A percentile compares a stretch with the other conserved stretches of the same genome.
phyloP scores from a whole-genome alignment of 176 grass and related monocot species.

The Rhipidocladum racemiflorum region DNA sequence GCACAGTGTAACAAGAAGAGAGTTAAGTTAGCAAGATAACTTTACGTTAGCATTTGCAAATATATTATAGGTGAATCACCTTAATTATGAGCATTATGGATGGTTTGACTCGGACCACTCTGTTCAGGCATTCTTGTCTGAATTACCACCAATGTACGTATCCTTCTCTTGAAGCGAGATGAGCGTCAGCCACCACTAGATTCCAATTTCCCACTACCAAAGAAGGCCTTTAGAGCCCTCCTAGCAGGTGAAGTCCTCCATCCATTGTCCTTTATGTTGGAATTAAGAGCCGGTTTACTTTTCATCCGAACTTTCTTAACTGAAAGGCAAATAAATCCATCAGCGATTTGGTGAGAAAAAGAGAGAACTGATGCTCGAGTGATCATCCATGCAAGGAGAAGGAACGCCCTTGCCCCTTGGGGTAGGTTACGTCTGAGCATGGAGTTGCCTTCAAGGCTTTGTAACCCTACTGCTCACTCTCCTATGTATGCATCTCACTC shows the following conservation, averaged over 20 bases:
- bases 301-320: constrained; percentile 27
- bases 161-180: neutral
- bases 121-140: neutral
- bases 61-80: neutral
- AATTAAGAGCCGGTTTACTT: neutral
- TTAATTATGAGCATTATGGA: neutral
- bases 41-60: neutral
- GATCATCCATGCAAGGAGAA: neutral
- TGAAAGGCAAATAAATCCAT: constrained; percentile 37
- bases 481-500: neutral
- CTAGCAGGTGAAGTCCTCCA: neutral
- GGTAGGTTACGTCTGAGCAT: neutral
- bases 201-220: constrained; percentile 20
- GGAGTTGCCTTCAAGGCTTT: constrained; percentile 52
- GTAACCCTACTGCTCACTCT: neutral
- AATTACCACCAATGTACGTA: neutral
- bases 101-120: neutral
- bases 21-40: neutral
- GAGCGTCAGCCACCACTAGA: constrained; percentile 10
- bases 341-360: constrained; percentile 33
- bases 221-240: neutral
- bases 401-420: neutral
- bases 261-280: neutral
- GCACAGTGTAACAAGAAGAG: neutral
- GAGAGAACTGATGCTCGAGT: constrained; percentile 11